Evolutionary conservation across 768 basidiomycete genomes (phyloP).

Genomic region (Crassisporium funariophilum): DNA sequence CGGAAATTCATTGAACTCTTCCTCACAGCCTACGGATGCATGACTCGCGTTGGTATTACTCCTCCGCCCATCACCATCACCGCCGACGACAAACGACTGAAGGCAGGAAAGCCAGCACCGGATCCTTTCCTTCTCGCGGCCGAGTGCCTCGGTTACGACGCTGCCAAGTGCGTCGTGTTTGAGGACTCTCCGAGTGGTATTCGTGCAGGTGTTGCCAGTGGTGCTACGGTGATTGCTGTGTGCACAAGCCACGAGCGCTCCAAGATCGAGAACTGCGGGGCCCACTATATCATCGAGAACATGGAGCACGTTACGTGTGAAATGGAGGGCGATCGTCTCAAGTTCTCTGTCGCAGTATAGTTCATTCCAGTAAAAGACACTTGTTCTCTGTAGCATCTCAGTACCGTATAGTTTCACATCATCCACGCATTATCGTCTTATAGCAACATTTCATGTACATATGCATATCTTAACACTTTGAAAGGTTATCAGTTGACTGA

Average conservation of each 20-base stretch:
- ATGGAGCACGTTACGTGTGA: constrained; percentile 51
- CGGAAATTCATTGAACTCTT: neutral
- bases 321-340: constrained; percentile 42
- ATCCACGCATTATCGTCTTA: too few relatives aligned
- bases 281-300: constrained; percentile 57
- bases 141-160: constrained; percentile 54
- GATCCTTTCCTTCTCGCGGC: constrained; percentile 69
- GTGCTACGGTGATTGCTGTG: constrained; percentile 72
- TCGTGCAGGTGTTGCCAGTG: constrained; percentile 69
- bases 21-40: constrained; percentile 58
- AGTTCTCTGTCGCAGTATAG: constrained; percentile 38
- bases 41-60: constrained; percentile 68
- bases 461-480: too few relatives aligned
- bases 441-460: too few relatives aligned
- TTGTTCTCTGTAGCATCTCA: too few relatives aligned
- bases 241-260: constrained; percentile 70
- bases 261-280: constrained; percentile 56
- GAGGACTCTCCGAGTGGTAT: constrained; percentile 85
- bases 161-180: constrained; percentile 71
- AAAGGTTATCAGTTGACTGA: too few relatives aligned
- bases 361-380: too few relatives aligned
- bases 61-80: constrained; percentile 73
- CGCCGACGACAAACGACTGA: constrained; percentile 73
- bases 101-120: constrained; percentile 63
- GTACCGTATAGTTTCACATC: too few relatives aligned